Evolutionary conservation across 345 rosid genomes (phyloP).

Genomic region (Pseudoturritis turrita): DNA sequence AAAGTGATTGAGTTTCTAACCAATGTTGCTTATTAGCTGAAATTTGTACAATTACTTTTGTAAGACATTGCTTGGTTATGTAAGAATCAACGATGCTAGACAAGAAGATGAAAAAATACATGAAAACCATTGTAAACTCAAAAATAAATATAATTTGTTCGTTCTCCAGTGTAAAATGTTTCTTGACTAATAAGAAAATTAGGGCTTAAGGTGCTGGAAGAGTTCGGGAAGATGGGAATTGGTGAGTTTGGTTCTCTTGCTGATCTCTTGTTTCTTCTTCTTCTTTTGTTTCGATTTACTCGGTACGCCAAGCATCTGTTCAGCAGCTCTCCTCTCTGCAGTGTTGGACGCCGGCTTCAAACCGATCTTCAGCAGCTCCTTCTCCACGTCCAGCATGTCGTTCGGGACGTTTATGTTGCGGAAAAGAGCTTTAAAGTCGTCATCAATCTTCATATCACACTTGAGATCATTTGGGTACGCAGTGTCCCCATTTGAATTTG

Average conservation of each 20-base stretch:
- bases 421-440: conserved; percentile 59
- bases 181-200: neutral
- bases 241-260: conserved; percentile 79
- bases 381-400: conserved; percentile 78
- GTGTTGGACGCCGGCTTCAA: conserved; percentile 84
- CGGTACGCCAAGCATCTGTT: conserved; percentile 52
- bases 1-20: neutral
- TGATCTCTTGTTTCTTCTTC: conserved; percentile 76
- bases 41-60: neutral
- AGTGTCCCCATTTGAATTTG: conserved; percentile 68
- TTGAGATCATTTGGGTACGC: conserved; percentile 84
- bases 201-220: conserved; percentile 37
- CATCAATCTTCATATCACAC: conserved; percentile 54
- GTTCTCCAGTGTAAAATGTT: neutral
- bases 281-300: conserved; percentile 48
- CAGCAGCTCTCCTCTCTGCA: conserved; percentile 71
- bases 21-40: neutral
- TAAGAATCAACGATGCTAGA: neutral
- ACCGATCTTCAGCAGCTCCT: conserved; percentile 66
- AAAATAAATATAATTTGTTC: neutral
- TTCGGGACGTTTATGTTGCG: conserved; percentile 56
- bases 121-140: neutral
- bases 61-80: neutral
- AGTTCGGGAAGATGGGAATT: conserved; percentile 80
- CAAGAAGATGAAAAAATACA: neutral